Evolutionary conservation across 192 early-diverging fungal genomes (phyloP).

Genomic region (Thoreauomyces humboldtii): DNA sequence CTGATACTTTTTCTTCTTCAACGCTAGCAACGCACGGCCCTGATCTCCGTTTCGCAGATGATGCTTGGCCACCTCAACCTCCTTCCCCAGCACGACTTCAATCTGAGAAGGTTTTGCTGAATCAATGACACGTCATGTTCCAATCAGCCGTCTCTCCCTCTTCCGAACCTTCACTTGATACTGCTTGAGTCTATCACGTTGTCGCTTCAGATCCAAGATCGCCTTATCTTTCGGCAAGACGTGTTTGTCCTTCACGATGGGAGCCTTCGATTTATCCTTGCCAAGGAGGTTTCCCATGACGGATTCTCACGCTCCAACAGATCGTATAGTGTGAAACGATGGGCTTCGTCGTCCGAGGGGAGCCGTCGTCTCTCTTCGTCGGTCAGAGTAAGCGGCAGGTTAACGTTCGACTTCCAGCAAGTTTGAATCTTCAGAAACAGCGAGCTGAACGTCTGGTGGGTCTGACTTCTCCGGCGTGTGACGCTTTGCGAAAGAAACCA

Average conservation of each 20-base stretch:
- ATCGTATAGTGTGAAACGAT: too few species aligned
- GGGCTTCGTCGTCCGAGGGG: too few species aligned
- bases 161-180: slow-evolving; percentile 81
- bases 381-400: too few species aligned
- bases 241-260: slow-evolving; percentile 60
- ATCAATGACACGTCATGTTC: not conserved
- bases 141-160: not conserved
- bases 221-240: slow-evolving; percentile 74
- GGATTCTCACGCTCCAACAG: too few species aligned
- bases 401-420: too few species aligned
- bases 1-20: slow-evolving; percentile 96
- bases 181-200: slow-evolving; percentile 89
- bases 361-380: too few species aligned
- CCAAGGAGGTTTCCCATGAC: slow-evolving; percentile 26
- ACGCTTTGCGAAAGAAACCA: too few species aligned
- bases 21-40: slow-evolving; percentile 77
- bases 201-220: slow-evolving; percentile 92
- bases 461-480: too few species aligned
- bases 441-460: too few species aligned
- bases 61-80: slow-evolving; percentile 74
- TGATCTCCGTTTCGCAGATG: slow-evolving; percentile 75
- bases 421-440: too few species aligned
- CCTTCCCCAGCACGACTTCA: slow-evolving; percentile 73
- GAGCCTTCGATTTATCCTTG: slow-evolving; percentile 19
- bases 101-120: slow-evolving; percentile 48